A percentile compares a stretch with the other conserved stretches of the same genome.
Conservation (phyloP, 2,329 filamentous ascomycete species). For the Plectosphaerella cucumerina region DNA sequence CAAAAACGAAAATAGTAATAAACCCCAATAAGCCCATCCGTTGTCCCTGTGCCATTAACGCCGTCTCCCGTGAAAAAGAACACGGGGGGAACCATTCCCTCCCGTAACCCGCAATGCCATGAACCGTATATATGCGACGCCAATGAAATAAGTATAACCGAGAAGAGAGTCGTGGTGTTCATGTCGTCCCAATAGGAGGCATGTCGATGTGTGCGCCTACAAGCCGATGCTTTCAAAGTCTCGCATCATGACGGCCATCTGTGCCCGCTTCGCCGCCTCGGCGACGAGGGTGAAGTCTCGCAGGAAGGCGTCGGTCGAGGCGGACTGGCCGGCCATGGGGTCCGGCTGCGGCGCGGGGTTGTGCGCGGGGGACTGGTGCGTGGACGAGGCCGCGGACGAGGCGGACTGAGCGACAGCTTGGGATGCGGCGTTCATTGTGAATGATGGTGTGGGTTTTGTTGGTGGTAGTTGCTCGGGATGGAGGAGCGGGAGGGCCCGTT, state of each 20-base stretch:
- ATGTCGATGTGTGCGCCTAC: slow-evolving; percentile 14
- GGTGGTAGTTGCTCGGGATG: background rate
- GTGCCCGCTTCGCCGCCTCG: slow-evolving; percentile 88
- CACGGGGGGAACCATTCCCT: background rate
- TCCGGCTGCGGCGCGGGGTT: slow-evolving; percentile 16
- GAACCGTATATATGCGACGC: background rate
- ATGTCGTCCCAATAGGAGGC: slow-evolving; percentile 4
- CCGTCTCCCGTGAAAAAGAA: background rate
- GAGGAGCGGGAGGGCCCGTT: background rate
- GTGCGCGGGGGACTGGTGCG: slow-evolving; percentile 23
- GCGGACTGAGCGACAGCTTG: slow-evolving; percentile 8
- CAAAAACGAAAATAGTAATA: background rate
- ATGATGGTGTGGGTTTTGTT: background rate
- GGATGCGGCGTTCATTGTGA: slow-evolving; percentile 12
- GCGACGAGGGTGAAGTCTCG: slow-evolving; percentile 82
- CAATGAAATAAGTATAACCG: background rate
- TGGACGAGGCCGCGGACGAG: slow-evolving; percentile 18
- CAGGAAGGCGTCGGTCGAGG: slow-evolving; percentile 58
- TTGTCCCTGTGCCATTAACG: background rate
- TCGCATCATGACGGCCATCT: slow-evolving; percentile 83
- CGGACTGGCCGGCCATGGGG: slow-evolving; percentile 20
- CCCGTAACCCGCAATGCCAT: background rate
- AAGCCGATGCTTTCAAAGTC: slow-evolving; percentile 75
- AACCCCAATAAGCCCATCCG: background rate
- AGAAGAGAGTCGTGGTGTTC: slow-evolving; percentile 1